Evolutionary conservation across 1,139 yeast genomes (phyloP).

Genomic region (Pichia sp.): DNA sequence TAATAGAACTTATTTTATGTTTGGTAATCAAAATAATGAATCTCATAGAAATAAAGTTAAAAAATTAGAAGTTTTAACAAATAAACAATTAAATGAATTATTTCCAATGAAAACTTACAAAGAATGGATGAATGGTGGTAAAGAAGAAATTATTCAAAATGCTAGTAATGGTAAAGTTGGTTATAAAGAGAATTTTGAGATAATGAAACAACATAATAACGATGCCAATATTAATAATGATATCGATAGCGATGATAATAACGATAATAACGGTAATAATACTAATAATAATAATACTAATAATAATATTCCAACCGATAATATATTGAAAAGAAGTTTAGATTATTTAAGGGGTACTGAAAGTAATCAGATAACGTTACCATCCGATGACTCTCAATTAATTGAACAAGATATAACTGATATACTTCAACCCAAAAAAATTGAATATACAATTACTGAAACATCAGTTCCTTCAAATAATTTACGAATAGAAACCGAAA

Average conservation of each 20-base stretch:
- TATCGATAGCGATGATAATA: not conserved
- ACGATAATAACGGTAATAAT: not conserved
- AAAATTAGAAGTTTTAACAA: constrained; percentile 48
- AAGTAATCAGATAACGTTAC: too few relatives aligned
- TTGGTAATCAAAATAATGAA: constrained; percentile 5
- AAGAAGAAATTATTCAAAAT: constrained; percentile 29
- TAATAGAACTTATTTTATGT: constrained; percentile 4
- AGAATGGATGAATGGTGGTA: constrained; percentile 58
- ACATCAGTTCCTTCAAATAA: not conserved
- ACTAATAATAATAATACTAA: not conserved
- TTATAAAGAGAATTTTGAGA: constrained; percentile 19
- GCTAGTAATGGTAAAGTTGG: constrained; percentile 23
- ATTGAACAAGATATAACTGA: constrained; percentile 15
- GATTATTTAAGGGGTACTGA: too few relatives aligned
- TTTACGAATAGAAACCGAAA: constrained; percentile 22
- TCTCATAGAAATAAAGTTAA: constrained; percentile 28
- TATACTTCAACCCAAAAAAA: constrained; percentile 3
- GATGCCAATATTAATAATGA: not conserved
- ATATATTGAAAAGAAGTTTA: too few relatives aligned
- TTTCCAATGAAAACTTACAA: constrained; percentile 62
- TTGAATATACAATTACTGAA: constrained; percentile 1
- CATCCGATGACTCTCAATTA: too few relatives aligned
- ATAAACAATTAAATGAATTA: constrained; percentile 54
- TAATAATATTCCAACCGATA: too few relatives aligned
- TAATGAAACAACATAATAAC: too few relatives aligned